Evolutionary conservation across 2,329 filamentous ascomycete species (phyloP), one percentile per base, ranked within the genome.

Genomic region (Simplicillium sp.): DNA sequence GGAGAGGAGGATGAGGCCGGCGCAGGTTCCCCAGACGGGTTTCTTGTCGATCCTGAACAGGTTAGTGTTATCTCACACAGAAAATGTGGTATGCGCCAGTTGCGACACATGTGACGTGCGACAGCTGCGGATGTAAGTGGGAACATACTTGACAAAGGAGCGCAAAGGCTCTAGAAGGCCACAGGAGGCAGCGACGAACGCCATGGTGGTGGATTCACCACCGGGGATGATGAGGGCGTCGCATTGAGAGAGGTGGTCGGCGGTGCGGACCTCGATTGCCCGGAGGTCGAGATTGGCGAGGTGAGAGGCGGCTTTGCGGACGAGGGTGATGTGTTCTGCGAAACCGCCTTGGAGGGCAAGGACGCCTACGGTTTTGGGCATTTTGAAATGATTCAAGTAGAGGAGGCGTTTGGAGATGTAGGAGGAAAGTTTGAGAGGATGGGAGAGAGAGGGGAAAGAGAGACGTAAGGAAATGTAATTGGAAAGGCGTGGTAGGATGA

Each of bases 11-110:
- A 98, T 96, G 43, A 97, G 74, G 9, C 92, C 92, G 11, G 92
- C 92, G 60, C 92, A 98, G 15, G 92, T 97, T 42, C 92, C 92
- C 90, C 90, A 98, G 17, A 84, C 86, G 11, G 89, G 89, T 51
- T 84, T 88, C 50, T 83, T 78, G 39, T 78, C 67, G 33, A 85
- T 68, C 55, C 86, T 90, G 48, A 33, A 15, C n/a, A 33, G 25
- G 11, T 33, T n/a, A 25, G 36, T 28, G 39, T 39, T 17, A 13
- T 33, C 9, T 33, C n/a, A 34, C 1, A 1, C 41, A 9, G 4
- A 15, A 32, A 6, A 25, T 34, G 11, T 15, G 29, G 20, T 14
- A 16, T 38, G 31, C 49, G 45, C 45, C 8, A 28, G 3, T n/a
- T 8, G n/a, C 8, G 7, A 20, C 33, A 29, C 37, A 28, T 8